These are phyloP conservation scores for Ceriops zippeliana DNA, from an alignment of 345 rosid species.

Conservation along the genomic window DNA sequence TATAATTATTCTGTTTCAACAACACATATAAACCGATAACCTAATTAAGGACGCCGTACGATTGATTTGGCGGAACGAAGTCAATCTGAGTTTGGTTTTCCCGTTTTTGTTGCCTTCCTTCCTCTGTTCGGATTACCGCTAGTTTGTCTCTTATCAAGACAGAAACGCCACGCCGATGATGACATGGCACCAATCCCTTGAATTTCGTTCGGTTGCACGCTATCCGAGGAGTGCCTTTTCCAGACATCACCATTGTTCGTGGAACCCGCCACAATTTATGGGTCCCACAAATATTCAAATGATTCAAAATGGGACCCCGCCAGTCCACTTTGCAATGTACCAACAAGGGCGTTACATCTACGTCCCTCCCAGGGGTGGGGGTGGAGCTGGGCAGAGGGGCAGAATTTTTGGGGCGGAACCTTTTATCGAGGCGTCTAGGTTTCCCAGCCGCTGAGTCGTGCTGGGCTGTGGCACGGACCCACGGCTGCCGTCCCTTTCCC, in stretches of 20 bases:
- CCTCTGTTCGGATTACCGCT: too few species aligned
- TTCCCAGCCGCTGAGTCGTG: constrained; percentile 34
- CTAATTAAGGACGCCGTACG: too few species aligned
- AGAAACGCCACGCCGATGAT: neutral
- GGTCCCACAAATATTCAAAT: neutral
- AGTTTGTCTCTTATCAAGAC: neutral
- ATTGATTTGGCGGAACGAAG: too few species aligned
- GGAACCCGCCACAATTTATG: neutral
- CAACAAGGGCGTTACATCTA: too few species aligned
- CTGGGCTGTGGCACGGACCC: constrained; percentile 23
- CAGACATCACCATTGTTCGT: constrained; percentile 9
- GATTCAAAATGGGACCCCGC: constrained; percentile 1
- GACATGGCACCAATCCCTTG: neutral
- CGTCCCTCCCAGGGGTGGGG: too few species aligned
- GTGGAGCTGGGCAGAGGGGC: too few species aligned
- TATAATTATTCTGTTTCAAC: too few species aligned
- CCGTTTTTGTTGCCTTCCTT: too few species aligned
- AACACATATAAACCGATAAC: too few species aligned
- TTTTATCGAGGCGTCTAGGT: constrained; percentile 26
- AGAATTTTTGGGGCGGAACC: neutral
- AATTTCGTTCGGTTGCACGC: neutral
- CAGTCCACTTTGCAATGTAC: neutral
- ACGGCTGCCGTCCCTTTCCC: constrained; percentile 8
- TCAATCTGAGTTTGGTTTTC: too few species aligned
- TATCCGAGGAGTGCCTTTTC: constrained; percentile 16